These are phyloP conservation scores for Agapanthus africanus DNA, from an alignment of 106 monocot species.

Conservation along the genomic window DNA sequence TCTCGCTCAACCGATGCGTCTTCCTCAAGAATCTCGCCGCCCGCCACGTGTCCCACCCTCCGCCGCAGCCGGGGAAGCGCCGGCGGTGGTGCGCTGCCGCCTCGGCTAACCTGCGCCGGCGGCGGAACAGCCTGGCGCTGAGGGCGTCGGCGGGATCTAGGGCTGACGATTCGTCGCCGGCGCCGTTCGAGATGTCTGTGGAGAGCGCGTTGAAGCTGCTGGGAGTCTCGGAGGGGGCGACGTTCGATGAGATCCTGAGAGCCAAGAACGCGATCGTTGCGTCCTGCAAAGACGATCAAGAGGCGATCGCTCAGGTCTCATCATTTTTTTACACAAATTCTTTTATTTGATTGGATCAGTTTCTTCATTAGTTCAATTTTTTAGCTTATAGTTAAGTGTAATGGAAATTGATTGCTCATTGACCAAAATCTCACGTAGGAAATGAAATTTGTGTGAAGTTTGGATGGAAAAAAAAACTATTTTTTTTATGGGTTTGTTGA, in stretches of 20 bases:
- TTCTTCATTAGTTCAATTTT: too few species aligned
- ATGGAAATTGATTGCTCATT: too few species aligned
- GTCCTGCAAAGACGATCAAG: conserved; percentile 70
- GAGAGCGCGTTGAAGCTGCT: conserved; percentile 86
- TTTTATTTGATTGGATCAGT: too few species aligned
- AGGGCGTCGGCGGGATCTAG: conserved; percentile 30
- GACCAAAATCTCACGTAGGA: too few species aligned
- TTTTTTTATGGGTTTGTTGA: too few species aligned
- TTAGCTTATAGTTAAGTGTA: too few species aligned
- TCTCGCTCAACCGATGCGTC: conserved; percentile 35
- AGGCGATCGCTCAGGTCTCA: conserved; percentile 60
- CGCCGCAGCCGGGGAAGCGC: conserved; percentile 4
- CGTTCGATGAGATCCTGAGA: conserved; percentile 88
- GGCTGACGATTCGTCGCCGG: conserved; percentile 68
- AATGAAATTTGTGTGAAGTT: too few species aligned
- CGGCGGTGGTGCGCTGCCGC: conserved; percentile 5
- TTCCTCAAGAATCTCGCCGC: conserved; percentile 15
- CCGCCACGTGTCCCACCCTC: conserved; percentile 1
- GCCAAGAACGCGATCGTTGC: conserved; percentile 71
- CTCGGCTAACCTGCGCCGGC: background rate
- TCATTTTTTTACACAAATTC: background rate
- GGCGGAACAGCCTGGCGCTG: conserved; percentile 4
- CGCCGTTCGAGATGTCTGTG: conserved; percentile 83
- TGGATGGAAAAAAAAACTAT: too few species aligned
- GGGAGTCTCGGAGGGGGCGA: conserved; percentile 68